These are phyloP conservation scores for Helenozyma baotianmanensis DNA, from an alignment of 805 yeast species.

Conservation along the genomic window DNA sequence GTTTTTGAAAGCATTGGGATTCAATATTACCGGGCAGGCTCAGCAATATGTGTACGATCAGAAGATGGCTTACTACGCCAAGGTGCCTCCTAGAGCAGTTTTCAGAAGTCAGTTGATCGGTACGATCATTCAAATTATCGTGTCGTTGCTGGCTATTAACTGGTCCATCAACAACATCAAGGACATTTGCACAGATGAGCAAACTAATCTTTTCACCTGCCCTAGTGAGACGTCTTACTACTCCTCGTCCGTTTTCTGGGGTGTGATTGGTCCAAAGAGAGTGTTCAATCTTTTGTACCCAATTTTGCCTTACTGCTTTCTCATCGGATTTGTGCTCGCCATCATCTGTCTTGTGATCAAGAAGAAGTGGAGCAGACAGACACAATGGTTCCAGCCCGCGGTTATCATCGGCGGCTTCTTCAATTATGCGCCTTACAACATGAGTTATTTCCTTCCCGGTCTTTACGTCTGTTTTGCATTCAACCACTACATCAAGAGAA, in stretches of 20 bases:
- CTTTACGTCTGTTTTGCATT: slow-evolving; percentile 3
- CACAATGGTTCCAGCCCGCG: slow-evolving; percentile 8
- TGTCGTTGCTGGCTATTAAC: neutral
- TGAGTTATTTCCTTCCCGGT: slow-evolving; percentile 11
- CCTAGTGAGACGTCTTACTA: neutral
- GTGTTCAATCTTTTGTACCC: slow-evolving; percentile 15
- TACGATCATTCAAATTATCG: neutral
- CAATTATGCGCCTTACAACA: slow-evolving; percentile 10
- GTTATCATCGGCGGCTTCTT: slow-evolving; percentile 10
- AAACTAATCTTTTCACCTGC: neutral
- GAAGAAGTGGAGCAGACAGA: neutral
- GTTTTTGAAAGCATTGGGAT: slow-evolving; percentile 21
- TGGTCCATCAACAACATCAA: neutral
- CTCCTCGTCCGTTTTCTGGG: neutral
- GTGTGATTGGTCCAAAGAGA: neutral
- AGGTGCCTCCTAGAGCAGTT: slow-evolving; percentile 21
- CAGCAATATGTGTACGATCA: slow-evolving; percentile 3
- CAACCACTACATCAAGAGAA: slow-evolving; percentile 7
- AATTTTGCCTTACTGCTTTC: slow-evolving; percentile 25
- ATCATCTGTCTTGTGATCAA: neutral
- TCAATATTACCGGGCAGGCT: neutral
- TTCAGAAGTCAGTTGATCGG: slow-evolving; percentile 14
- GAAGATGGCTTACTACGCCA: slow-evolving; percentile 18
- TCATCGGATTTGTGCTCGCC: slow-evolving; percentile 9
- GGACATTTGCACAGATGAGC: neutral